Evolutionary conservation across 129 eudicot species (phyloP).

Genomic region (Daucus carota): DNA sequence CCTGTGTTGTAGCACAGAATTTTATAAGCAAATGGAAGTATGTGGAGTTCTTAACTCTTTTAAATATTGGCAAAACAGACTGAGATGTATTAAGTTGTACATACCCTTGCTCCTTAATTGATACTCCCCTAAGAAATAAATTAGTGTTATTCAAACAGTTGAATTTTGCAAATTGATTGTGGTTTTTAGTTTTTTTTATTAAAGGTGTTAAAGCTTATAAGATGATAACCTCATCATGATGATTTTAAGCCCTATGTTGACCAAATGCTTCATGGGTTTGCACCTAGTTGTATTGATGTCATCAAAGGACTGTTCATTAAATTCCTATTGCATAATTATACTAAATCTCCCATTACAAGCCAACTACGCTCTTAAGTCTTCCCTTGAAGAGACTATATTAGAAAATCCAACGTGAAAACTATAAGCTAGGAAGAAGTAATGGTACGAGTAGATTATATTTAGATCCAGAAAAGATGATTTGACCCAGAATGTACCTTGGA

Average conservation of each 20-base stretch:
- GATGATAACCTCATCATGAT: neutral
- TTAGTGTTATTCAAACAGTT: neutral
- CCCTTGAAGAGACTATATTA: neutral
- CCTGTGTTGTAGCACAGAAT: conserved; percentile 29
- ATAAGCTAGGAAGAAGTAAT: neutral
- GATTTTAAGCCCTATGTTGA: neutral
- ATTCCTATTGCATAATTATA: neutral
- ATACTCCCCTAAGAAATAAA: neutral
- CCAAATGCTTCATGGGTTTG: neutral
- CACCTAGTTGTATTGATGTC: neutral
- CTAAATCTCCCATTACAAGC: neutral
- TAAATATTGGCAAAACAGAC: neutral
- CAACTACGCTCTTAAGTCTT: neutral
- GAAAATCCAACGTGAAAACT: neutral
- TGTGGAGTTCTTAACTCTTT: neutral
- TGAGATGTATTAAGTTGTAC: neutral
- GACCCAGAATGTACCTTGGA: conserved; percentile 54
- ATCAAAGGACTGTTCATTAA: neutral
- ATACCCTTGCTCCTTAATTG: neutral
- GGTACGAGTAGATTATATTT: neutral
- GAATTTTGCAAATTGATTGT: neutral
- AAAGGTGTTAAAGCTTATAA: neutral
- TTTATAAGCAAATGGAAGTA: neutral
- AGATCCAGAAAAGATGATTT: conserved; percentile 9
- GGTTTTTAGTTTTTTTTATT: neutral